phyloP scores from a whole-genome alignment of 2,329 filamentous ascomycete genomes.

The Trichoderma asperellum region DNA sequence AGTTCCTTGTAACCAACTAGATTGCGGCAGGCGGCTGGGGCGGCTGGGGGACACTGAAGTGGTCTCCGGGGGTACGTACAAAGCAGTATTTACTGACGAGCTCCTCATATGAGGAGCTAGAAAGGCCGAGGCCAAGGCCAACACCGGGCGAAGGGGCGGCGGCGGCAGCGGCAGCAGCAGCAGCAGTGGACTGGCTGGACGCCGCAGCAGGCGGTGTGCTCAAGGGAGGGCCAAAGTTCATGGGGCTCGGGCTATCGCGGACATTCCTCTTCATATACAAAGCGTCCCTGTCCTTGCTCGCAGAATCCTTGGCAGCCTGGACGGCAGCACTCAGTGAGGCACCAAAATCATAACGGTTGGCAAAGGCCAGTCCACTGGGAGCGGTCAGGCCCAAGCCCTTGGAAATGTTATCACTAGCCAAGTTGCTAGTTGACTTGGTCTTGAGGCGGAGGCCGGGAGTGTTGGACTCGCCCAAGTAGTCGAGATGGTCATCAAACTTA shows the following conservation, averaged over 20 bases:
- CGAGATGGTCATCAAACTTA: slow-evolving; percentile 62
- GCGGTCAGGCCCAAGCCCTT: slow-evolving; percentile 54
- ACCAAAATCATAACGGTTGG: slow-evolving; percentile 93
- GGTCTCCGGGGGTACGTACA: slow-evolving; percentile 72
- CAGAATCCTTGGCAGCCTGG: slow-evolving; percentile 68
- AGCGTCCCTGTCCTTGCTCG: slow-evolving; percentile 62
- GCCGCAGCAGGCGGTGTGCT: slow-evolving; percentile 1
- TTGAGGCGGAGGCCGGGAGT: slow-evolving; percentile 68
- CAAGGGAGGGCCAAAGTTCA: slow-evolving; percentile 24
- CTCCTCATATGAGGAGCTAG: slow-evolving; percentile 92
- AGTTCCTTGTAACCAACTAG: slow-evolving; percentile 28
- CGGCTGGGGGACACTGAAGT: slow-evolving; percentile 36
- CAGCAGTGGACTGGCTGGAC: slow-evolving; percentile 38
- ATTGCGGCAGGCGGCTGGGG: slow-evolving; percentile 31
- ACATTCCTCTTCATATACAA: slow-evolving; percentile 59
- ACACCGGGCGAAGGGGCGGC: slow-evolving; percentile 50
- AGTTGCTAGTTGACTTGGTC: slow-evolving; percentile 64
- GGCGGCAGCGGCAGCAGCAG: slow-evolving; percentile 47
- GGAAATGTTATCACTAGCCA: slow-evolving; percentile 65
- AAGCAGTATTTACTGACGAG: slow-evolving; percentile 99
- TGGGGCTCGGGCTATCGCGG: slow-evolving; percentile 37
- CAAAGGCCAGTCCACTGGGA: slow-evolving; percentile 74
- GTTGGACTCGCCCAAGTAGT: slow-evolving; percentile 66
- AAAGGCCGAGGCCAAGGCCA: slow-evolving; percentile 53
- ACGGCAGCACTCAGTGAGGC: slow-evolving; percentile 87